Evolutionary conservation across 805 yeast species (phyloP).

Genomic region (Hanseniaspora thailandica): DNA sequence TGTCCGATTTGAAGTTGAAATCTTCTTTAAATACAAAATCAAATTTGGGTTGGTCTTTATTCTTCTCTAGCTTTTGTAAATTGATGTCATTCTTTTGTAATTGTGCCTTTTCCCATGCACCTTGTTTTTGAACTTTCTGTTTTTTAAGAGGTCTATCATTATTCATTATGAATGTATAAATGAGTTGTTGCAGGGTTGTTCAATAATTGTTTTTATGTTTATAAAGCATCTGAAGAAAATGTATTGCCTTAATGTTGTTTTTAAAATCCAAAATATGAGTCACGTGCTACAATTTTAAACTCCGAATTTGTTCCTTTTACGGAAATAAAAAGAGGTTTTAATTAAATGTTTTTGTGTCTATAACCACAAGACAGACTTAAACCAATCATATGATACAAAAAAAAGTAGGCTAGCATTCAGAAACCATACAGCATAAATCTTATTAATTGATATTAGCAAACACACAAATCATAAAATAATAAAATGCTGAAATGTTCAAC

Average conservation of each 20-base stretch:
- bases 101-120: conserved; percentile 29
- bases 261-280: no score
- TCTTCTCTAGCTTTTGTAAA: conserved; percentile 3
- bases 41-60: conserved; percentile 33
- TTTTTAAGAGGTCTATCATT: not conserved
- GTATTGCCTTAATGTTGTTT: no score
- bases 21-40: conserved; percentile 67
- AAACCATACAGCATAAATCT: not conserved
- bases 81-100: conserved; percentile 21
- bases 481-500: not conserved
- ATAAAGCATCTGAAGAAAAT: no score
- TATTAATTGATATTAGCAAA: no score
- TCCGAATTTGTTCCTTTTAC: no score
- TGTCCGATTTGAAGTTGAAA: conserved; percentile 42
- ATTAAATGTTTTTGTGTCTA: no score
- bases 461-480: not conserved
- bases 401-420: not conserved
- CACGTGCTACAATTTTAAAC: no score
- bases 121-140: conserved; percentile 25
- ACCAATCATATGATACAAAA: not conserved
- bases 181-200: not conserved
- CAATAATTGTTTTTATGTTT: not conserved
- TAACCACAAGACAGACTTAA: no score
- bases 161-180: no score
- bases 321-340: no score